These are phyloP conservation scores for Xylariaceae sp. DNA, from an alignment of 2,329 filamentous ascomycete genomes.

Conservation along the genomic window DNA sequence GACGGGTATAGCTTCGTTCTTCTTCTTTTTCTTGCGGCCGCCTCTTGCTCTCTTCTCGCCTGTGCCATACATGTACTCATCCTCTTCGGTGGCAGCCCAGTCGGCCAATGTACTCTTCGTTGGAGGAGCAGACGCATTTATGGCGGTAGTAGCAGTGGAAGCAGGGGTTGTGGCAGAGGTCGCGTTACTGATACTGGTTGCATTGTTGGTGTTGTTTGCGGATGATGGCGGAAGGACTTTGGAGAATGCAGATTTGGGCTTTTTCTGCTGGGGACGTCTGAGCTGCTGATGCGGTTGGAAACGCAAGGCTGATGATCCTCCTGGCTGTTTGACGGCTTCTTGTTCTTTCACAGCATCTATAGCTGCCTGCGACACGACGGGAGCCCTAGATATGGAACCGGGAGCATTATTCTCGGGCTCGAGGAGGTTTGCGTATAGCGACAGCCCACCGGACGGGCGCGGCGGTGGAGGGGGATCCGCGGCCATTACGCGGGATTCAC, in stretches of 20 bases:
- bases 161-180: constrained; percentile 20
- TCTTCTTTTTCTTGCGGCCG: constrained; percentile 73
- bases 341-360: constrained; percentile 42
- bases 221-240: constrained; percentile 39
- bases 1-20: constrained; percentile 51
- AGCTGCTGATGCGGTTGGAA: constrained; percentile 69
- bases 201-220: constrained; percentile 27
- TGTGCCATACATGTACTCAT: constrained; percentile 68
- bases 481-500: no score
- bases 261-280: constrained; percentile 68
- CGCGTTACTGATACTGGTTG: constrained; percentile 23
- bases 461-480: constrained; percentile 33
- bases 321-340: constrained; percentile 57
- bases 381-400: constrained; percentile 72
- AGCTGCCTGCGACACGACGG: constrained; percentile 65
- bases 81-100: constrained; percentile 73
- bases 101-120: constrained; percentile 71
- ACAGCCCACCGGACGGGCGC: constrained; percentile 52
- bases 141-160: no score
- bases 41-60: constrained; percentile 68
- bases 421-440: constrained; percentile 81
- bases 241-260: constrained; percentile 56
- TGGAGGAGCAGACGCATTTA: no score
- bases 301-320: constrained; percentile 65
- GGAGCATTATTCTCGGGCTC: constrained; percentile 50